Conservation (phyloP, 352 stramenopile species). For the Albugo candida region DNA sequence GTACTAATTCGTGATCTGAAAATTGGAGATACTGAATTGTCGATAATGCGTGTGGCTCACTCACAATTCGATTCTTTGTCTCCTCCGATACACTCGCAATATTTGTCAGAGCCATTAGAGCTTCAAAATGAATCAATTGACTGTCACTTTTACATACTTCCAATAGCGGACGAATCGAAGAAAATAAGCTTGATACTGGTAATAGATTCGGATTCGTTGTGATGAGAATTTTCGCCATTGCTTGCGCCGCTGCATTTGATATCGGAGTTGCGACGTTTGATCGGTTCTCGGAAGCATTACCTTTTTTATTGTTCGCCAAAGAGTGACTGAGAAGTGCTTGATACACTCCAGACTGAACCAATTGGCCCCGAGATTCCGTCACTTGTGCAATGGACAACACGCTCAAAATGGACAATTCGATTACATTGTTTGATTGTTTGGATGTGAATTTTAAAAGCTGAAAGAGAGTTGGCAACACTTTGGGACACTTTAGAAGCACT, state of each 20-base stretch:
- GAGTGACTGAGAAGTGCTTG: slow-evolving; percentile 48
- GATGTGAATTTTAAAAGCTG: slow-evolving; percentile 60
- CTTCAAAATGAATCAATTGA: slow-evolving; percentile 79
- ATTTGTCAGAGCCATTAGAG: slow-evolving; percentile 95
- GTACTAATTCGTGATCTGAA: slow-evolving; percentile 92
- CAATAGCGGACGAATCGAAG: slow-evolving; percentile 71
- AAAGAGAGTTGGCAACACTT: slow-evolving; percentile 49
- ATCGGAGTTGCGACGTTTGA: slow-evolving; percentile 66
- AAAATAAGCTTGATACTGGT: slow-evolving; percentile 52
- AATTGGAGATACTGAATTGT: slow-evolving; percentile 87
- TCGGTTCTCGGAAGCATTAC: slow-evolving; percentile 12
- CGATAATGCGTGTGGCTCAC: slow-evolving; percentile 38
- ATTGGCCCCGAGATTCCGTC: slow-evolving; percentile 35
- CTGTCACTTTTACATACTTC: slow-evolving; percentile 86
- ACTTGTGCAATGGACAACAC: slow-evolving; percentile 48
- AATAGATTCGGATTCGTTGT: slow-evolving; percentile 91
- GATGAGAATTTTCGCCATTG: slow-evolving; percentile 91
- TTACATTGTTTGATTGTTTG: slow-evolving; percentile 53
- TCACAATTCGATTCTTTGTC: slow-evolving; percentile 82
- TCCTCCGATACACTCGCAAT: slow-evolving; percentile 85
- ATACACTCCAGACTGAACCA: slow-evolving; percentile 66
- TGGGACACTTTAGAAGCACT: slow-evolving; percentile 9
- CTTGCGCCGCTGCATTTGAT: slow-evolving; percentile 75
- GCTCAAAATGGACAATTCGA: slow-evolving; percentile 53
- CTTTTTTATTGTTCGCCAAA: slow-evolving; percentile 11